Conservation (phyloP, 2,329 filamentous ascomycete genomes). For the Paraphoma chrysanthemicola region DNA sequence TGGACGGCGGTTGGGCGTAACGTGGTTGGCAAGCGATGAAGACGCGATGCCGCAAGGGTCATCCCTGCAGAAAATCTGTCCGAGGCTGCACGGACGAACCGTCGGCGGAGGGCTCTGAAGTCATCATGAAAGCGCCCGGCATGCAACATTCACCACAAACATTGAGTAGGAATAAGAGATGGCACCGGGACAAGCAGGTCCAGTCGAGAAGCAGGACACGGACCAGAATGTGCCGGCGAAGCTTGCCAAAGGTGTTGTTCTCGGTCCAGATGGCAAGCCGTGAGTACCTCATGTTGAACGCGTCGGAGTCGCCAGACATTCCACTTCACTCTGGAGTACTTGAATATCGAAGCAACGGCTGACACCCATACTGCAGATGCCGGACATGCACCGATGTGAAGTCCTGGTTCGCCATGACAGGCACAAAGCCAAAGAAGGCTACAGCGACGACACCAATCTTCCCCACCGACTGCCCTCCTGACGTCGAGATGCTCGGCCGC, state of each 20-base stretch:
- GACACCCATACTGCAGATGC: slow-evolving; percentile 59
- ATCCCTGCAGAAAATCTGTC: slow-evolving; percentile 15
- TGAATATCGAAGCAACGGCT: slow-evolving; percentile 1
- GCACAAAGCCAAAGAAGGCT: slow-evolving; percentile 40
- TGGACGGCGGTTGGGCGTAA: neutral
- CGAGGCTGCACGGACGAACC: slow-evolving; percentile 18
- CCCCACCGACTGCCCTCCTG: slow-evolving; percentile 80
- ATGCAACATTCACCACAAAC: neutral
- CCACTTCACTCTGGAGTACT: no score
- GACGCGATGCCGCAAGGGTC: slow-evolving; percentile 4
- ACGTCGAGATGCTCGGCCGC: slow-evolving; percentile 86
- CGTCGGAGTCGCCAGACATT: neutral
- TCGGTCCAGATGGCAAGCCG: slow-evolving; percentile 86
- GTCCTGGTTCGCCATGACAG: slow-evolving; percentile 66
- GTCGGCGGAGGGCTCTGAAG: slow-evolving; percentile 26
- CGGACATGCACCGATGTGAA: slow-evolving; percentile 71
- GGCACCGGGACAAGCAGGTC: slow-evolving; percentile 30
- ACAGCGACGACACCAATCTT: slow-evolving; percentile 41
- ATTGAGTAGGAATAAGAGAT: slow-evolving; percentile 13
- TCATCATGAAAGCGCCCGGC: slow-evolving; percentile 4
- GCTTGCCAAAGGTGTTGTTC: slow-evolving; percentile 73
- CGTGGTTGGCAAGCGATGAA: neutral
- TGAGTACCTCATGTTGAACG: slow-evolving; percentile 54
- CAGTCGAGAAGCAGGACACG: slow-evolving; percentile 33
- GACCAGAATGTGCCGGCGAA: slow-evolving; percentile 54